phyloP scores from a whole-genome alignment of 345 rosid species.

The Citrus mangshanensis region DNA sequence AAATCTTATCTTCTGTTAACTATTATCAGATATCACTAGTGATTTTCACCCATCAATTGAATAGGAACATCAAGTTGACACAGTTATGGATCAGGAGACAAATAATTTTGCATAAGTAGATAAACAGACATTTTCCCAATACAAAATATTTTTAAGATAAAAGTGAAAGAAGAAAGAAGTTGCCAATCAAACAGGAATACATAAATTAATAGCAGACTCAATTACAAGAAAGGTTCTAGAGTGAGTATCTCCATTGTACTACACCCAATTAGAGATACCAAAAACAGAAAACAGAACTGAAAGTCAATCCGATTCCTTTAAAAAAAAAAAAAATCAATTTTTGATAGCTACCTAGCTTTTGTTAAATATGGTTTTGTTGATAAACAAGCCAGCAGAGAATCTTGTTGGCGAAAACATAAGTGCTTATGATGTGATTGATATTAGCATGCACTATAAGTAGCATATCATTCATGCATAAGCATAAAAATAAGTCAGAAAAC shows the following conservation, averaged over 20 bases:
- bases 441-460: not conserved
- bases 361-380: not conserved
- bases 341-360: not conserved
- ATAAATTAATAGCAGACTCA: too few relatives aligned
- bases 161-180: not conserved
- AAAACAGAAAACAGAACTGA: too few relatives aligned
- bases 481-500: not conserved
- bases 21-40: not conserved
- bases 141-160: not conserved
- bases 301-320: too few relatives aligned
- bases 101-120: not conserved
- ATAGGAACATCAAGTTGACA: not conserved
- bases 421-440: not conserved
- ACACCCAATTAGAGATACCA: too few relatives aligned
- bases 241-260: too few relatives aligned
- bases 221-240: too few relatives aligned
- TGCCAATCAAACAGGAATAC: not conserved
- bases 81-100: not conserved
- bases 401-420: not conserved
- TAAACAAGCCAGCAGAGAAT: not conserved
- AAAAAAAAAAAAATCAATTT: too few relatives aligned
- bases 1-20: not conserved
- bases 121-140: not conserved
- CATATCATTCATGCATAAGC: not conserved
- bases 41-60: not conserved